These are phyloP conservation scores for Neckera pumila DNA, from an alignment of 225 moss, liverwort and hornwort genomes.

Conservation along the genomic window DNA sequence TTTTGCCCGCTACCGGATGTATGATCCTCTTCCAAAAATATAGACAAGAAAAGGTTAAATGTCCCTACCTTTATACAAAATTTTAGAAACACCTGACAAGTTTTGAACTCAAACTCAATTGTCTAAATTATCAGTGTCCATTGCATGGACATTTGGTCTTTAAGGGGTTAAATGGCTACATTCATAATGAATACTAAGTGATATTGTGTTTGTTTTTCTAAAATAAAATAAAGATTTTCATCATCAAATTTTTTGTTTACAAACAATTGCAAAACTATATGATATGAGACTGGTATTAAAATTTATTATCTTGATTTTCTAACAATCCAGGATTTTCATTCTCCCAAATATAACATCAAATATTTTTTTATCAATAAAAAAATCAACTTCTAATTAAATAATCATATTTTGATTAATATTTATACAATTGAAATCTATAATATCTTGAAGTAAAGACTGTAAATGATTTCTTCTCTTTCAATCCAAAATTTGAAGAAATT, in stretches of 20 bases:
- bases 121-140: no score
- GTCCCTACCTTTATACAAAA: fast-evolving
- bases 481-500: neutral
- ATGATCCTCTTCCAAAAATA: fast-evolving
- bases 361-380: neutral
- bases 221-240: neutral
- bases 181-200: no score
- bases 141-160: neutral
- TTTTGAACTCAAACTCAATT: neutral
- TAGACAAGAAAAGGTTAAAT: fast-evolving
- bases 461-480: neutral
- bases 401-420: neutral
- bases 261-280: neutral
- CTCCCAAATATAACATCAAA: fast-evolving
- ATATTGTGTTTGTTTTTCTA: neutral
- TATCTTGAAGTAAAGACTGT: no score
- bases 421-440: neutral
- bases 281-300: no score
- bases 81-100: neutral
- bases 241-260: neutral
- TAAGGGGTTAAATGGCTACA: no score
- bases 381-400: neutral
- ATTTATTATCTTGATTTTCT: neutral
- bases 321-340: neutral
- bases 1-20: fast-evolving